Base-by-base conservation (phyloP, 106 monocot genomes). In the Acorus calamus region DNA sequence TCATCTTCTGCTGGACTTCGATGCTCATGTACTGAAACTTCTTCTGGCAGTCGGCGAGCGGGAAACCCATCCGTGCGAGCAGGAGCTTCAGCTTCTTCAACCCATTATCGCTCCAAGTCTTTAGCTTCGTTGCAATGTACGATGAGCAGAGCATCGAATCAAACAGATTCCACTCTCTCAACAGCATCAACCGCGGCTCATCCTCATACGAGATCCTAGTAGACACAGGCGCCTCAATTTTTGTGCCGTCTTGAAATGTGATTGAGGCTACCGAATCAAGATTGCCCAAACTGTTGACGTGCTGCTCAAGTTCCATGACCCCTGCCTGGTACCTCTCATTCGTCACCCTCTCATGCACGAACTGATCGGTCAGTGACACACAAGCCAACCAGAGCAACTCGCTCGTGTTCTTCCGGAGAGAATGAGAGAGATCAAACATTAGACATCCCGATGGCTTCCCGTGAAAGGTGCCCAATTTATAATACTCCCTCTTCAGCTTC, bases 101-200 rank as follows among this genome's bases (percentile, higher is more conserved):
- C 2, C 94, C 89, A 59, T 94, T 94, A 41, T 94, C 94, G 44
- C 84, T 94, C 89, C 94, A 94, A 49, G 94, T 94, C 64, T 89
- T 89, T 62, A 94, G 58, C 70, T 94, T 94, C 9, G 89, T 94
- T 4, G 94, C 94, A 59, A 83, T 74, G 64, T 94, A 89, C 53
- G 94, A 94, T 62, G 94, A 94, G 53, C 86, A 86, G 46, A 89
- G 81, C 94, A 94, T 94, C 5, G 94, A 94, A 63, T 94, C 89
- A 57, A 79, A 94, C 54, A 89, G 52, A 68, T 76, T 94, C 94
- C 94, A 94, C 53, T 94, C 89, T 57, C 94, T 78, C 46, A 94
- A 57, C 8, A 94, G 84, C 89, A 94, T 86, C 3, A 94, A 79
- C 8, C 85, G 64, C 2, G 94, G 94, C 51, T 94, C 89, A 74